phyloP scores from a whole-genome alignment of 352 stramenopile species.

The Pythium aphanidermatum region DNA sequence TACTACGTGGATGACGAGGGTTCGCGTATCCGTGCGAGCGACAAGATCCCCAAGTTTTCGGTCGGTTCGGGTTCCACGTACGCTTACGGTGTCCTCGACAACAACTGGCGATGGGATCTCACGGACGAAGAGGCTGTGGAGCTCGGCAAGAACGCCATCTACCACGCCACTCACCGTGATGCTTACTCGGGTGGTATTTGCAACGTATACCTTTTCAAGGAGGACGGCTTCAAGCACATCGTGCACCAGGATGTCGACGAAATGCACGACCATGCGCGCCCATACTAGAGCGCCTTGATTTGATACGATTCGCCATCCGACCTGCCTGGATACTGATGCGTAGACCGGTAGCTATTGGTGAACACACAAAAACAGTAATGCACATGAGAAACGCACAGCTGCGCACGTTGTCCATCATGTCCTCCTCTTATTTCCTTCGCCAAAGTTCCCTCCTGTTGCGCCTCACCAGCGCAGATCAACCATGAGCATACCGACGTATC shows the following conservation, averaged over 20 bases:
- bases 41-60: conserved; percentile 95
- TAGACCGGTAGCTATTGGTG: background rate
- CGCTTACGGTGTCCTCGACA: conserved; percentile 99
- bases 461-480: conserved; percentile 75
- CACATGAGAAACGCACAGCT: background rate
- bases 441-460: too few species aligned
- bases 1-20: conserved; percentile 99
- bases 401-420: background rate
- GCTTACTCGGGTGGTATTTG: conserved; percentile 97
- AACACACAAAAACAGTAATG: conserved; percentile 5
- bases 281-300: too few species aligned
- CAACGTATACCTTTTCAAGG: conserved; percentile 97
- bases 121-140: conserved; percentile 99
- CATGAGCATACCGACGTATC: conserved; percentile 80
- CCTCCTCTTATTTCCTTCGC: conserved; percentile 9
- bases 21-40: conserved; percentile 95
- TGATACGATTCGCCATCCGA: too few species aligned
- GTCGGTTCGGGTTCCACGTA: conserved; percentile 99
- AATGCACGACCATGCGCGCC: conserved; percentile 91
- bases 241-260: conserved; percentile 97
- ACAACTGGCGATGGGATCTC: conserved; percentile 93
- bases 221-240: conserved; percentile 96
- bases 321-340: too few species aligned
- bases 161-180: conserved; percentile 99
- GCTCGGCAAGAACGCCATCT: conserved; percentile 98